Evolutionary conservation across 768 basidiomycete species (phyloP).

Genomic region (Punctularia strigosozonata): DNA sequence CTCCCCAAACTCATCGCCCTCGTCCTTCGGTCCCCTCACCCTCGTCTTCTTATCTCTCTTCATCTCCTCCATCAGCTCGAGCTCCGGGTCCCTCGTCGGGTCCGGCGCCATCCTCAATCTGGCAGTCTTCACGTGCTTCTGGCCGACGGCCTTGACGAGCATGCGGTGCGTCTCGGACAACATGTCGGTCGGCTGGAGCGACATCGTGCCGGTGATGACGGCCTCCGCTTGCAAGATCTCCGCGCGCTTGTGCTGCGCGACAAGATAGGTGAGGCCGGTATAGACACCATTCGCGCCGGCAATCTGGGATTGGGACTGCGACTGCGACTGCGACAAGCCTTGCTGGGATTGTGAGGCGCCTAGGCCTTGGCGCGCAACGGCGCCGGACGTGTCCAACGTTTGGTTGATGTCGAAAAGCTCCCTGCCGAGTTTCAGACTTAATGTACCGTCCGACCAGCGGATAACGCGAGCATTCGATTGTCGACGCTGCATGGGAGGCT

Average conservation of each 20-base stretch:
- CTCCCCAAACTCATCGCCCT: conserved; percentile 32
- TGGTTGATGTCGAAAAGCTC: conserved; percentile 89
- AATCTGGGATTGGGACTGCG: conserved; percentile 18
- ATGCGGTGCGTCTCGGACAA: conserved; percentile 83
- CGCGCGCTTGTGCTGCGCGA: conserved; percentile 79
- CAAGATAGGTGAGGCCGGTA: conserved; percentile 79
- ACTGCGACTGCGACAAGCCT: conserved; percentile 22
- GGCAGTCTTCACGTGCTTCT: conserved; percentile 74
- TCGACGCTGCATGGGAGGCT: conserved; percentile 37
- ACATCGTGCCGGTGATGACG: conserved; percentile 72
- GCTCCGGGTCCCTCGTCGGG: conserved; percentile 64
- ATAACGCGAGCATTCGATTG: conserved; percentile 89
- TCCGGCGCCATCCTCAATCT: conserved; percentile 74
- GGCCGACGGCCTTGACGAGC: conserved; percentile 77
- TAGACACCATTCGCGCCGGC: conserved; percentile 26
- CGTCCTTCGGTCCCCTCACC: conserved; percentile 41
- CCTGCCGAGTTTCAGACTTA: conserved; percentile 85
- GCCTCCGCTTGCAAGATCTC: conserved; percentile 83
- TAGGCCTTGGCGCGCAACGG: conserved; percentile 45
- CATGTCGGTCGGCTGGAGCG: conserved; percentile 80
- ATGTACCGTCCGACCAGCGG: conserved; percentile 90
- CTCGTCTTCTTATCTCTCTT: conserved; percentile 55
- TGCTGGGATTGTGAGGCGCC: conserved; percentile 25
- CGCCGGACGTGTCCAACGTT: conserved; percentile 66
- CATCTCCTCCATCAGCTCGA: conserved; percentile 55